A percentile compares a stretch with the other conserved stretches of the same genome.
Conservation (phyloP, 805 yeast genomes). For the Zygoascus bituminiphila region DNA sequence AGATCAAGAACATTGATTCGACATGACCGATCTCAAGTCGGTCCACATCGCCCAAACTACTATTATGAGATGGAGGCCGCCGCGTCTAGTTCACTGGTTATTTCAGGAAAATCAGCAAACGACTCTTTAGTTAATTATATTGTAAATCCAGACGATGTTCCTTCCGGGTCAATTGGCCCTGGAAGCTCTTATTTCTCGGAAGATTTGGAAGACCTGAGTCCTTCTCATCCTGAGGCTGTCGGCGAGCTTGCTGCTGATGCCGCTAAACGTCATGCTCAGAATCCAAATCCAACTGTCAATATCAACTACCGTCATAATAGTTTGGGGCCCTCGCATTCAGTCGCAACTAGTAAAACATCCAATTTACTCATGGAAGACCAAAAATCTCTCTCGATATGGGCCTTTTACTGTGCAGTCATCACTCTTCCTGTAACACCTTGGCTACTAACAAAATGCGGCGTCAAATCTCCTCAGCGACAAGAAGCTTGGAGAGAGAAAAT, state of each 20-base stretch:
- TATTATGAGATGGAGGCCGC: slow-evolving; percentile 59
- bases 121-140: slow-evolving; percentile 34
- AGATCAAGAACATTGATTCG: background rate
- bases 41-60: slow-evolving; percentile 50
- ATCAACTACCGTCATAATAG: background rate
- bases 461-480: slow-evolving; percentile 59
- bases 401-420: slow-evolving; percentile 51
- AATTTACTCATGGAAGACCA: background rate
- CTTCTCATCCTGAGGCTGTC: background rate
- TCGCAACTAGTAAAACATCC: background rate
- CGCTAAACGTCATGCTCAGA: background rate
- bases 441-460: slow-evolving; percentile 51
- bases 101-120: slow-evolving; percentile 50
- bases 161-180: background rate
- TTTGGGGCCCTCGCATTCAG: background rate
- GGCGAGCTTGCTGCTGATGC: background rate
- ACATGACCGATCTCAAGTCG: slow-evolving; percentile 22
- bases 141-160: slow-evolving; percentile 33
- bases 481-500: slow-evolving; percentile 78
- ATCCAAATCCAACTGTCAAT: background rate
- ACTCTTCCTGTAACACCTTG: slow-evolving; percentile 83
- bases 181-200: slow-evolving; percentile 4
- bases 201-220: background rate
- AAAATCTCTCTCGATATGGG: slow-evolving; percentile 3
- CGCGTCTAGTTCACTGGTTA: slow-evolving; percentile 48